A percentile compares a stretch with the other conserved stretches of the same genome.
Conservation (phyloP, 345 rosid genomes). For the Syzygium aromaticum region DNA sequence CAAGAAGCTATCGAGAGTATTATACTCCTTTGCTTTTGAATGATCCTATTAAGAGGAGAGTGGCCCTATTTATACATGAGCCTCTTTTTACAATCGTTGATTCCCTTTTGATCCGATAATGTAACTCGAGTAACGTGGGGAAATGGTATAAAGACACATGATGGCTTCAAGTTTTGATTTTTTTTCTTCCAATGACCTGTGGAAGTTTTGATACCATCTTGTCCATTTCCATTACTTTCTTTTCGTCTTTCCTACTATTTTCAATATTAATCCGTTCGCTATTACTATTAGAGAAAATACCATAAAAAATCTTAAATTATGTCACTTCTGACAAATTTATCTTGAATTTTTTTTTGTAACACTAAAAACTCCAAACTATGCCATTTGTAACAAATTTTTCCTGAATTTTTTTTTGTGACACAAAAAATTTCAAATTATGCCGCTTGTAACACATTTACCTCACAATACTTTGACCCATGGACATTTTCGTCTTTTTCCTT, state of each 20-base stretch:
- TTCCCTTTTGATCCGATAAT: neutral
- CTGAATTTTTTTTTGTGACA: too few species aligned
- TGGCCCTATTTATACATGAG: fast-evolving
- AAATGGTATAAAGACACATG: neutral
- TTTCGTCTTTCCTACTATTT: neutral
- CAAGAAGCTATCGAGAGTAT: neutral
- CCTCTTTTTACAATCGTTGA: fast-evolving
- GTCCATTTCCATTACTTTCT: neutral
- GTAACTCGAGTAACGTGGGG: fast-evolving
- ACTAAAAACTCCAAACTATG: too few species aligned
- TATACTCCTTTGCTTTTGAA: neutral
- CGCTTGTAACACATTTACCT: too few species aligned
- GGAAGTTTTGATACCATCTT: neutral
- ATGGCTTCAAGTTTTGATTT: neutral
- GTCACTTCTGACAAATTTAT: too few species aligned
- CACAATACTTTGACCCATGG: too few species aligned
- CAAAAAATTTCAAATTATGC: too few species aligned
- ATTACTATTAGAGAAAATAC: neutral
- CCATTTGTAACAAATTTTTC: too few species aligned
- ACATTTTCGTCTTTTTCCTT: too few species aligned
- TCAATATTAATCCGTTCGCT: neutral
- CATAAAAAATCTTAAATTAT: too few species aligned
- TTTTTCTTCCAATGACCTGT: too few species aligned
- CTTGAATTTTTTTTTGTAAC: too few species aligned
- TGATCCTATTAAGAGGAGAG: fast-evolving